Percentiles rank a stretch among this genome's conserved stretches.
Conservation (phyloP, 148 eudicot species). For the Chenopodium album region DNA sequence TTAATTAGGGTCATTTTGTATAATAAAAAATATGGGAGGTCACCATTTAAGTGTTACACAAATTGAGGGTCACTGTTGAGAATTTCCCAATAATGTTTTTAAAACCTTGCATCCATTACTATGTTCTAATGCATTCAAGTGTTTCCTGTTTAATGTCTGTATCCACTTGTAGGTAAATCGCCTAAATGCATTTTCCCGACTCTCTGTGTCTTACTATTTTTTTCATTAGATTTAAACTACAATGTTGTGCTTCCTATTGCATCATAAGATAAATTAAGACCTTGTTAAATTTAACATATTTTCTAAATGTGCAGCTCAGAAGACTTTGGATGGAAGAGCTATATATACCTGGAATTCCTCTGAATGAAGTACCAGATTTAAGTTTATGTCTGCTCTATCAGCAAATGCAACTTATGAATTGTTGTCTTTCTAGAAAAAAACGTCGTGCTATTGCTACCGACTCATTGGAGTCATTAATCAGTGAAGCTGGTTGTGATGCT, state of each 20-base stretch:
- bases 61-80: too few species aligned
- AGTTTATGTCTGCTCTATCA: slow-evolving; percentile 85
- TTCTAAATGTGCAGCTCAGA: slow-evolving; percentile 61
- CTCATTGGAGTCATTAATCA: slow-evolving; percentile 53
- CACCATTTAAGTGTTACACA: too few species aligned
- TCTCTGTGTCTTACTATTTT: background rate
- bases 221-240: background rate
- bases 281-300: slow-evolving; percentile 9
- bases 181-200: background rate
- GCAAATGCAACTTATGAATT: slow-evolving; percentile 90
- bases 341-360: slow-evolving; percentile 83
- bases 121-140: background rate
- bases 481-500: slow-evolving; percentile 43
- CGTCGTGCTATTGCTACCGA: slow-evolving; percentile 62
- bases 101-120: background rate
- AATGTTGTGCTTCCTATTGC: background rate
- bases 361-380: slow-evolving; percentile 70
- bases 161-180: background rate
- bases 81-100: background rate
- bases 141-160: background rate
- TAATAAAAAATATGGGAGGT: too few species aligned
- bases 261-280: background rate
- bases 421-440: slow-evolving; percentile 84
- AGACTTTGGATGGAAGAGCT: slow-evolving; percentile 87
- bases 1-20: too few species aligned